Base-by-base conservation (phyloP, 1,284 basidiomycete species). In the Apiotrichum gamsii region DNA sequence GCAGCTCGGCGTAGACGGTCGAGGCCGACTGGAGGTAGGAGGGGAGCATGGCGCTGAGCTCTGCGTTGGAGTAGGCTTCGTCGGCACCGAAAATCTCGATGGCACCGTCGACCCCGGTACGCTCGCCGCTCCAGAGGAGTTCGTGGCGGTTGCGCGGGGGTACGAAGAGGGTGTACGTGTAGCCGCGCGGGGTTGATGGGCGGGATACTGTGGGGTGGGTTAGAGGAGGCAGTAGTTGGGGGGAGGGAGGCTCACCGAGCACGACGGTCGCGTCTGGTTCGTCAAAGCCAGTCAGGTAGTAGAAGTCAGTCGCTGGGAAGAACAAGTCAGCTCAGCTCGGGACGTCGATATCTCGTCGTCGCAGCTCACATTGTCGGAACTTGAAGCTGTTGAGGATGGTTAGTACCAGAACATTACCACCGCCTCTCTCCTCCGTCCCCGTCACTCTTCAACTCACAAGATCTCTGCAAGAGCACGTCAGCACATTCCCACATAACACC, bases 231-330 rank as follows among this genome's bases (percentile, higher is more conserved):
- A 13, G 19, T 28, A 32, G 31, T n/a, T n/a, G n/a, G n/a, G n/a
- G n/a, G n/a, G n/a, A n/a, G n/a, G n/a, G n/a, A n/a, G n/a, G 64
- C 78, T 45, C 54, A 86, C 88, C 82, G 31, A 95, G 74, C 28
- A 97, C 77, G 21, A 96, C 75, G 0, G 88, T 90, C 13, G 91
- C 82, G 52, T 95, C 86, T 0, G 91, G 88, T 69, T 97, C 94
- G 52, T 91, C 82, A 63, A 95, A 95, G 6, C 95, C 94, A 0
- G 93, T 93, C 11, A 96, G 76, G 66, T 96, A 96, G 84, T 83
- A 88, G 67, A 94, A 90, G 71, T 94, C 85, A 35, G 90, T 93
- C 1, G 83, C 82, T 72, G 51, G 0, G 8, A 25, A 10, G 4
- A n/a, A n/a, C n/a, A n/a, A 36, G 18, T 20, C 5, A 29, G 4